Base-by-base conservation (phyloP, 2,329 filamentous ascomycete species). In the Colletotrichum magnum region DNA sequence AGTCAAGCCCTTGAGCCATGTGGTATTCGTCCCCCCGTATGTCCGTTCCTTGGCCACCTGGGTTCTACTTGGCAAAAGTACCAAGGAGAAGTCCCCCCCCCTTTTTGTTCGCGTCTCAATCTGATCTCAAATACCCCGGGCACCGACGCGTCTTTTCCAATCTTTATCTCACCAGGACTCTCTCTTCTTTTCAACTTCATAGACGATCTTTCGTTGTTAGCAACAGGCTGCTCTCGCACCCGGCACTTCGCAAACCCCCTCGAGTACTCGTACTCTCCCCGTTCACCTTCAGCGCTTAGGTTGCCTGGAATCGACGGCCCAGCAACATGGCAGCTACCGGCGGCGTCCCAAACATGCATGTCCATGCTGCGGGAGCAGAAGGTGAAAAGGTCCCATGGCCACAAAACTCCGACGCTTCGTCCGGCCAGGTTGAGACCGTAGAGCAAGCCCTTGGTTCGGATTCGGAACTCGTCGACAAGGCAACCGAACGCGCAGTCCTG, bases 331-430 rank as follows among this genome's bases (percentile, higher is more conserved):
- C 47, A 21, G 47, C 47, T 9, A 50, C 21, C 16, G 21, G 47
- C 9, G 21, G 41, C 16, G 15, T 43, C 6, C 41, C 41, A 10
- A 43, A 43, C 16, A 43, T 43, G 41, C 41, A 15, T n/a, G 13
- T 13, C 5, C 24, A 21, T 18, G 47, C 12, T 18, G 47, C 47
- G 4, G n/a, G 16, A 6, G 18, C 21, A 21, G 16, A 6, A 24
- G 58, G 28, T 3, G 65, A 64, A 36, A 68, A 68, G 60, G 48
- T 18, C 15, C 9, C 43, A 10, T 58, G 47, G 45, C 59, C 60
- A 4, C 74, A 76, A 18, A 72, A 66, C 10, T 73, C 73, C 2
- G 75, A 75, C 45, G 71, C 71, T 24, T 73, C 24, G 4, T 76
- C 72, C 6, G 61, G 58, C 15, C 64, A 69, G 32, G 61, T 64